A percentile compares a stretch with the other conserved stretches of the same genome.
Conservation (phyloP, 345 rosid species). For the Bruguiera gymnorhiza region DNA sequence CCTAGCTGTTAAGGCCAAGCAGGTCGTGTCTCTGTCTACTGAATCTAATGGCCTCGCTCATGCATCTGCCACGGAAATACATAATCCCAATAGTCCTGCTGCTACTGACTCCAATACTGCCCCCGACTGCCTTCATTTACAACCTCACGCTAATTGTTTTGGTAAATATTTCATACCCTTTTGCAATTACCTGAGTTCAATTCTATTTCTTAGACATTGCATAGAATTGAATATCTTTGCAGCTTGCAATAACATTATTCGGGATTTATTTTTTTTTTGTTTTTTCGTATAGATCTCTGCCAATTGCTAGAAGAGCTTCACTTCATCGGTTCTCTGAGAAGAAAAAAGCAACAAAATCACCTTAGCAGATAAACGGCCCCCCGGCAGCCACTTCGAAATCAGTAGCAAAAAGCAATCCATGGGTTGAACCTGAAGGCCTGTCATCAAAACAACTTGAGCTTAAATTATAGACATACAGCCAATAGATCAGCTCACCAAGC, state of each 20-base stretch:
- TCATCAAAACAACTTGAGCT: slow-evolving; percentile 49
- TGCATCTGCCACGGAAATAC: slow-evolving; percentile 9
- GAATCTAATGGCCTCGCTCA: neutral
- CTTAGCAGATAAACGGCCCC: slow-evolving; percentile 42
- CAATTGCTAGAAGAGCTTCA: slow-evolving; percentile 58
- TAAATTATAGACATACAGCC: slow-evolving; percentile 29
- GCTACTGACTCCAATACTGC: slow-evolving; percentile 36
- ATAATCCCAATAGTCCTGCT: slow-evolving; percentile 9
- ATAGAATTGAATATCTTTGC: no score
- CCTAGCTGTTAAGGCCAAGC: slow-evolving; percentile 53
- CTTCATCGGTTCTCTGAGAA: slow-evolving; percentile 64
- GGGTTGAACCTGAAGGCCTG: slow-evolving; percentile 27
- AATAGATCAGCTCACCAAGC: neutral
- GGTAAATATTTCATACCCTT: slow-evolving; percentile 11
- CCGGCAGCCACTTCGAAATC: slow-evolving; percentile 19
- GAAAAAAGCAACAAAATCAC: slow-evolving; percentile 67
- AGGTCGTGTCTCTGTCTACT: slow-evolving; percentile 40
- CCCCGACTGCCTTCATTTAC: slow-evolving; percentile 20
- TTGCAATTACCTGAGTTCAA: neutral
- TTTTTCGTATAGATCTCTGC: slow-evolving; percentile 5
- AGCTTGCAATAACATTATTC: neutral
- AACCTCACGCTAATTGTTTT: slow-evolving; percentile 11
- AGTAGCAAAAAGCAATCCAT: slow-evolving; percentile 18
- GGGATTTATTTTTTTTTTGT: no score
- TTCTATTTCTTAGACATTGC: no score